Evolutionary conservation across 1,284 basidiomycete species (phyloP).

Genomic region (Flammula alnicola): DNA sequence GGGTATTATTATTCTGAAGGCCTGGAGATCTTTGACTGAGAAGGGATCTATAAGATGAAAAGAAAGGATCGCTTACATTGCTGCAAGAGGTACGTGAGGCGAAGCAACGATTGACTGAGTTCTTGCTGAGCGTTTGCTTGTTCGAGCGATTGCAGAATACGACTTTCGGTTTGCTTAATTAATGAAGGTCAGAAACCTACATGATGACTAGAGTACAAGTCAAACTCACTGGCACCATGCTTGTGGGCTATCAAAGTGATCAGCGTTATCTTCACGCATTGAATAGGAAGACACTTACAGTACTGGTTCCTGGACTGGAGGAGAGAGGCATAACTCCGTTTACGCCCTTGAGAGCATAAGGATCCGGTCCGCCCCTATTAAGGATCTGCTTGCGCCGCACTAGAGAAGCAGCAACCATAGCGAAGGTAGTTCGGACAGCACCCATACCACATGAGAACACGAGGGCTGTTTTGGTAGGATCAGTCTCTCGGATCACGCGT

Average conservation of each 20-base stretch:
- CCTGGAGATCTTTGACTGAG: constrained; percentile 41
- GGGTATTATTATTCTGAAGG: constrained; percentile 61
- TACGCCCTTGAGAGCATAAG: constrained; percentile 53
- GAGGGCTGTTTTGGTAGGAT: constrained; percentile 82
- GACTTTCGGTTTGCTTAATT: constrained; percentile 55
- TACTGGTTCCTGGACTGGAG: constrained; percentile 44
- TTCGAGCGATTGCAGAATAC: constrained; percentile 66
- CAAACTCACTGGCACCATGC: constrained; percentile 24
- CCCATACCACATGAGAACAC: constrained; percentile 99
- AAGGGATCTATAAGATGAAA: constrained; percentile 6
- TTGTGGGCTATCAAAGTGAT: constrained; percentile 28
- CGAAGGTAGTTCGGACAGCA: constrained; percentile 95
- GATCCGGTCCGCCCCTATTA: constrained; percentile 77
- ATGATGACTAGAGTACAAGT: background rate
- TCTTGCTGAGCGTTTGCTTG: constrained; percentile 87
- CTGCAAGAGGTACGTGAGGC: constrained; percentile 86
- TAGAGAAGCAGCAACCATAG: constrained; percentile 93
- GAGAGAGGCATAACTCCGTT: constrained; percentile 15
- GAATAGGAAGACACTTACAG: constrained; percentile 39
- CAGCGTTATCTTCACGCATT: background rate
- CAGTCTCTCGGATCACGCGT: constrained; percentile 79
- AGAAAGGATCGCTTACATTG: constrained; percentile 53
- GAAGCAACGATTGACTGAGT: constrained; percentile 79
- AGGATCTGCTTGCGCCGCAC: constrained; percentile 88
- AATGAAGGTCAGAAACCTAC: constrained; percentile 5